Percentiles rank a stretch among this genome's conserved stretches.
These are phyloP conservation scores for Cutaneotrichosporon daszewskae DNA, from an alignment of 1,284 basidiomycete species.

Conservation along the genomic window DNA sequence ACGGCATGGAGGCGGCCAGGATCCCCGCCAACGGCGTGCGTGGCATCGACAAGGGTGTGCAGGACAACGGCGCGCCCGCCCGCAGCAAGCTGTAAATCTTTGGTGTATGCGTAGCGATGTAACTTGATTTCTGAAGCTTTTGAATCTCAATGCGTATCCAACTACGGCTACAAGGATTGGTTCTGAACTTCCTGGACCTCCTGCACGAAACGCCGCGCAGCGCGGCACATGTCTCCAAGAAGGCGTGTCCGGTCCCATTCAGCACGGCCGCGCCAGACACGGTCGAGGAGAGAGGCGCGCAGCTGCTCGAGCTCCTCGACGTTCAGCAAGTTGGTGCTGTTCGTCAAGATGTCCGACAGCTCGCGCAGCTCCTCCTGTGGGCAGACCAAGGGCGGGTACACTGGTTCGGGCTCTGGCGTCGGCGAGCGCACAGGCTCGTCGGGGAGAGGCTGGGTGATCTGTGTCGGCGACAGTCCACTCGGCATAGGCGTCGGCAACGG, in stretches of 20 bases:
- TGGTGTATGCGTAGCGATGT: background rate
- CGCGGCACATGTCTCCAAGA: conserved; percentile 54
- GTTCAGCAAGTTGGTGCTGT: conserved; percentile 56
- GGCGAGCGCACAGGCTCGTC: background rate
- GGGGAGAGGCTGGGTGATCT: background rate
- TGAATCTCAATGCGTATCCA: too few species aligned
- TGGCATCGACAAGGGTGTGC: conserved; percentile 8
- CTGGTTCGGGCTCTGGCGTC: conserved; percentile 16
- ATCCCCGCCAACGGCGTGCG: conserved; percentile 10
- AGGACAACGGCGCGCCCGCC: conserved; percentile 10
- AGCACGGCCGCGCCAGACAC: conserved; percentile 70
- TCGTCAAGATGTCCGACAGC: conserved; percentile 21
- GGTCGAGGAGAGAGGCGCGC: conserved; percentile 71
- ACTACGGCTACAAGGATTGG: too few species aligned
- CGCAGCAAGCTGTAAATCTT: conserved; percentile 6
- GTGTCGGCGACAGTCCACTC: background rate
- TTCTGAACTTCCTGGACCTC: conserved; percentile 14
- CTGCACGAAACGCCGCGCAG: conserved; percentile 17
- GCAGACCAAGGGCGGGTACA: conserved; percentile 36
- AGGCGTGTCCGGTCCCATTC: conserved; percentile 77
- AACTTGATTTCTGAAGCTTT: background rate
- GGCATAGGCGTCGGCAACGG: background rate
- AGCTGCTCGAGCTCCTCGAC: conserved; percentile 92
- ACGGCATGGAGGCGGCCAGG: conserved; percentile 15
- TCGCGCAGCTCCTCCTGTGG: conserved; percentile 18